These are phyloP conservation scores for Ogataea philodendri DNA, from an alignment of 805 yeast species.

Conservation along the genomic window DNA sequence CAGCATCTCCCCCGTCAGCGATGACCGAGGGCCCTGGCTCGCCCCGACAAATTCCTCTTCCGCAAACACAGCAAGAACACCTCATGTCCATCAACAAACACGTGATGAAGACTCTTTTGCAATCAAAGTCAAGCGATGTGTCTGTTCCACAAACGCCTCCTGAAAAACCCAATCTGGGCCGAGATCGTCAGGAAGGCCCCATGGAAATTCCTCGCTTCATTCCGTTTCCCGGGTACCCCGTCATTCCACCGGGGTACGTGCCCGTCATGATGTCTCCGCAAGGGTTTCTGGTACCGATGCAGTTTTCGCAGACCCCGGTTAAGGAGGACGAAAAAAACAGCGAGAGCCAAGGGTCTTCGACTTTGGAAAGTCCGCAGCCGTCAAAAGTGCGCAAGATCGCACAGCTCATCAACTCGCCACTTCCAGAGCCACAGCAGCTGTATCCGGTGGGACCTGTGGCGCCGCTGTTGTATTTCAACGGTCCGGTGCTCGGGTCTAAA, in stretches of 20 bases:
- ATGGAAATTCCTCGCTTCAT: slow-evolving; percentile 21
- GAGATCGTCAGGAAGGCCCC: slow-evolving; percentile 10
- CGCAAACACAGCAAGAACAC: slow-evolving; percentile 19
- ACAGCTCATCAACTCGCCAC: slow-evolving; percentile 18
- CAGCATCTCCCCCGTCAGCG: too few species aligned
- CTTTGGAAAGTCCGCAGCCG: slow-evolving; percentile 6
- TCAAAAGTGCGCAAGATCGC: slow-evolving; percentile 12
- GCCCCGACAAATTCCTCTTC: slow-evolving; percentile 16
- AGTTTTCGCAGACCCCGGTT: slow-evolving; percentile 21
- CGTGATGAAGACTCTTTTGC: slow-evolving; percentile 17
- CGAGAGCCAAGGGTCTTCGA: background rate
- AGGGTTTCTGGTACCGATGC: slow-evolving; percentile 31
- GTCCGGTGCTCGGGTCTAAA: slow-evolving; percentile 1
- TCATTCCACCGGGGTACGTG: slow-evolving; percentile 29
- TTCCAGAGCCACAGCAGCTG: slow-evolving; percentile 12
- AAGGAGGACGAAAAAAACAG: slow-evolving; percentile 7
- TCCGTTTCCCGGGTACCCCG: slow-evolving; percentile 26
- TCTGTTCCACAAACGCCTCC: slow-evolving; percentile 12
- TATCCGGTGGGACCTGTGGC: background rate
- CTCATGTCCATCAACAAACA: slow-evolving; percentile 18
- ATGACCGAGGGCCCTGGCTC: slow-evolving; percentile 6
- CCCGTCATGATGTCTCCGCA: slow-evolving; percentile 34
- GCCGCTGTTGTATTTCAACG: background rate
- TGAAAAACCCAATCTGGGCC: slow-evolving; percentile 9
- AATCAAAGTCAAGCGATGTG: slow-evolving; percentile 7